Base-by-base conservation (phyloP, 371 early-diverging fungal species). In the Mucor piriformis region DNA sequence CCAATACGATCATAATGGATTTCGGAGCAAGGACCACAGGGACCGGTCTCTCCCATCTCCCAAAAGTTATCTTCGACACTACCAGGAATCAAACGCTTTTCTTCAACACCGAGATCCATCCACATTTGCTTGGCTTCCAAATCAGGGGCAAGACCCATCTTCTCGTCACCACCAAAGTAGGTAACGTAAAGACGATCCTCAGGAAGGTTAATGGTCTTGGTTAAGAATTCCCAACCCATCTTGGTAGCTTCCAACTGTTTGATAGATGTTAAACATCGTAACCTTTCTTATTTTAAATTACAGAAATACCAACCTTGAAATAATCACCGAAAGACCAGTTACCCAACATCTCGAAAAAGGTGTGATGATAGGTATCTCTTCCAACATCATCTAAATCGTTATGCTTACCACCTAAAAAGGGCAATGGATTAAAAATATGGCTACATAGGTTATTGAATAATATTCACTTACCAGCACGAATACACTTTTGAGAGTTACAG, bases 251-350 rank as follows among this genome's bases (percentile, higher is more conserved):
- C 78, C 32, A 42, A 47, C 76, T 76, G 62, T 38, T 5, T 34
- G n/a, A 12, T 37, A 18, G 47, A 33, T 27, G 37, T 18, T 18
- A 18, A 50, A 47, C 12, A 13, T n/a, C 37, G 3, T 3, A 3
- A 10, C 37, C 37, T 37, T n/a, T n/a, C 1, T 33, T 33, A 6
- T 33, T 33, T 33, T 1, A n/a, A n/a, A 38, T n/a, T 2, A 38
- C 12, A 38, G n/a, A 38, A 38, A 38, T 16, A 25, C 32, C 32
- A 60, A 88, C 90, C 89, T 99, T 99, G 81, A 99, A 99, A 77
- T 99, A 99, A 70, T 99, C 98, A 54, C 99, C 99, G 84, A 99
- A 99, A 20, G 99, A 98, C 99, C 99, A 99, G 85, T 99, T 99
- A 54, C 99, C 99, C 79, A 99, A 82, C 99, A 99, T 99, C 81